Conservation (phyloP, 179 eudicot species). For the Sideroxylon spinosum region DNA sequence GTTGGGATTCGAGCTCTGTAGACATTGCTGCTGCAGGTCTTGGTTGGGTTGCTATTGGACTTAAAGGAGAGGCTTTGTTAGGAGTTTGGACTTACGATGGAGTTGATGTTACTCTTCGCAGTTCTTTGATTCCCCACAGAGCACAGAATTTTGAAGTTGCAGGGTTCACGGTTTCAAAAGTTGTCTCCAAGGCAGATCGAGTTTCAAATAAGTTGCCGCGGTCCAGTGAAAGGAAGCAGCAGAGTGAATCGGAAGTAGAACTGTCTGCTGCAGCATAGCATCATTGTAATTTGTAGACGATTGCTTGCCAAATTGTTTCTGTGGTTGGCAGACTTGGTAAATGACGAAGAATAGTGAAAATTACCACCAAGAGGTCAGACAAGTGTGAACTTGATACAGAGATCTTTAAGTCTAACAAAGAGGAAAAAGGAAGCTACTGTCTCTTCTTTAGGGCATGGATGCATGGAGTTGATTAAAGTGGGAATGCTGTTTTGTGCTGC, state of each 20-base stretch:
- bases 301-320: background rate
- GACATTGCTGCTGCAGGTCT: constrained; percentile 87
- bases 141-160: constrained; percentile 65
- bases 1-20: constrained; percentile 70
- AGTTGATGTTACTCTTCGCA: constrained; percentile 57
- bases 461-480: background rate
- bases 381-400: too few relatives aligned
- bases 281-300: background rate
- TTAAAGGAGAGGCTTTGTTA: constrained; percentile 64
- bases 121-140: constrained; percentile 64
- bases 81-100: constrained; percentile 87
- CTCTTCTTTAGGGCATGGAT: background rate
- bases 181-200: constrained; percentile 72
- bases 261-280: constrained; percentile 12
- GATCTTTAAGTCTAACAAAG: background rate
- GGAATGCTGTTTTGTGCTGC: background rate
- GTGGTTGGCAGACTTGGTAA: too few relatives aligned
- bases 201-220: constrained; percentile 35
- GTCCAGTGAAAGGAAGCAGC: constrained; percentile 34
- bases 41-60: constrained; percentile 92
- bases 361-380: background rate
- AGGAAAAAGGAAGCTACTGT: background rate
- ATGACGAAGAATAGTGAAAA: background rate
- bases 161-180: constrained; percentile 77
- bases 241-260: constrained; percentile 11